Evolutionary conservation across 2,329 filamentous ascomycete species (phyloP).

Genomic region (Diaporthe batatas): DNA sequence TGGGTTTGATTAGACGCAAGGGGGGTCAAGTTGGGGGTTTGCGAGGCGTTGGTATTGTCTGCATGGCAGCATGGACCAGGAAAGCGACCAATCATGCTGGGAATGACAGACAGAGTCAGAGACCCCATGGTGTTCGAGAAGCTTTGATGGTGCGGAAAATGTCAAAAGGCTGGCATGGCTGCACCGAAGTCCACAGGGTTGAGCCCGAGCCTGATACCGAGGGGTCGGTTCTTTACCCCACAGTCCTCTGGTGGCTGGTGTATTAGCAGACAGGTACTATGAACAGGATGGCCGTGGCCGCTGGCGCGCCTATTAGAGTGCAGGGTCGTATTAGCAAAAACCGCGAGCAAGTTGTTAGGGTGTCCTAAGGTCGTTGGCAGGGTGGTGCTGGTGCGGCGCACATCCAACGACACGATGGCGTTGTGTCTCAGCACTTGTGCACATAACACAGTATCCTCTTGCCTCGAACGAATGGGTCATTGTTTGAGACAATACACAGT

Average conservation of each 20-base stretch:
- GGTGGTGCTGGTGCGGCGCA: neutral
- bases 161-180: neutral
- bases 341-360: neutral
- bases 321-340: neutral
- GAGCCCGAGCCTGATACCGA: conserved; percentile 29
- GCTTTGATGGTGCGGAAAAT: conserved; percentile 10
- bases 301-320: conserved; percentile 6
- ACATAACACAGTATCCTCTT: neutral
- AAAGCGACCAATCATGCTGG: neutral
- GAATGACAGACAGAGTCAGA: neutral
- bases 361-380: neutral
- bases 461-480: neutral
- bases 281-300: conserved; percentile 15
- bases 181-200: conserved; percentile 10
- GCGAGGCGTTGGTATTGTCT: neutral
- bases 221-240: conserved; percentile 34
- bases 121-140: conserved; percentile 22
- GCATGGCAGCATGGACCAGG: neutral
- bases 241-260: neutral
- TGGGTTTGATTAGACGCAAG: conserved; percentile 29
- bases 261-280: neutral
- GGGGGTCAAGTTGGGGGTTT: conserved; percentile 1
- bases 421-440: neutral
- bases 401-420: too few relatives aligned
- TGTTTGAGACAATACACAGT: neutral